Conservation (phyloP, 768 basidiomycete species). For the Hortiboletus flavorubellus region DNA sequence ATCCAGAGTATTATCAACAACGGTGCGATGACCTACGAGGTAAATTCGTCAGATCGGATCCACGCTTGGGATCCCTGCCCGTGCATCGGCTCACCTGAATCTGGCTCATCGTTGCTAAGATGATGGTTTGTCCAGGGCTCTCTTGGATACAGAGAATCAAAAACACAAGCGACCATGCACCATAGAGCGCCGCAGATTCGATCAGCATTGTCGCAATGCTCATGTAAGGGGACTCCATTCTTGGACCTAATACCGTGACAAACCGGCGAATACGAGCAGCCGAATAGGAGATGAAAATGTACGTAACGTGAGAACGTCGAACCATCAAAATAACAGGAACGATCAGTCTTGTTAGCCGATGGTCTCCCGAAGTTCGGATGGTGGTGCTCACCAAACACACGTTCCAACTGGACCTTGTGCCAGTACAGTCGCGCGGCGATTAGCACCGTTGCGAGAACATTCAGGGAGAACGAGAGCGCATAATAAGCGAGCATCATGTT, state of each 20-base stretch:
- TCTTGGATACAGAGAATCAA: slow-evolving; percentile 15
- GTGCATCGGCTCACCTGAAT: slow-evolving; percentile 16
- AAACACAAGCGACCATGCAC: slow-evolving; percentile 22
- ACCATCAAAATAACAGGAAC: not conserved
- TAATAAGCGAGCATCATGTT: slow-evolving; percentile 24
- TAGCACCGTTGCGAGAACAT: slow-evolving; percentile 20
- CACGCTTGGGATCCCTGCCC: not conserved
- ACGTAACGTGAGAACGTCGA: not conserved
- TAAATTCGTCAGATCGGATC: not conserved
- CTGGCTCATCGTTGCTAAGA: slow-evolving; percentile 23
- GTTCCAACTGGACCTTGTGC: slow-evolving; percentile 23
- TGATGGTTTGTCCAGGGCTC: slow-evolving; percentile 16
- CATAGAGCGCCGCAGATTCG: slow-evolving; percentile 27
- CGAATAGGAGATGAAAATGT: not conserved
- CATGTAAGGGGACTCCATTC: slow-evolving; percentile 20
- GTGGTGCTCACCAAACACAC: slow-evolving; percentile 24
- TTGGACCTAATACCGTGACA: slow-evolving; percentile 8
- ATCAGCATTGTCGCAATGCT: slow-evolving; percentile 20
- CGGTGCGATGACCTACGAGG: slow-evolving; percentile 21
- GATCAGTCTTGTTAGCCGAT: not conserved
- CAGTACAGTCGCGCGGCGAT: slow-evolving; percentile 24
- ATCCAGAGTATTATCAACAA: slow-evolving; percentile 27
- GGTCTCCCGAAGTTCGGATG: not conserved
- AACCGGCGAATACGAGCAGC: not conserved
- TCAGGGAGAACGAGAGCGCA: slow-evolving; percentile 24